Evolutionary conservation across 371 early-diverging fungal species (phyloP), one percentile per base, ranked within the genome.

Genomic region (Syncephalastrum sp.): DNA sequence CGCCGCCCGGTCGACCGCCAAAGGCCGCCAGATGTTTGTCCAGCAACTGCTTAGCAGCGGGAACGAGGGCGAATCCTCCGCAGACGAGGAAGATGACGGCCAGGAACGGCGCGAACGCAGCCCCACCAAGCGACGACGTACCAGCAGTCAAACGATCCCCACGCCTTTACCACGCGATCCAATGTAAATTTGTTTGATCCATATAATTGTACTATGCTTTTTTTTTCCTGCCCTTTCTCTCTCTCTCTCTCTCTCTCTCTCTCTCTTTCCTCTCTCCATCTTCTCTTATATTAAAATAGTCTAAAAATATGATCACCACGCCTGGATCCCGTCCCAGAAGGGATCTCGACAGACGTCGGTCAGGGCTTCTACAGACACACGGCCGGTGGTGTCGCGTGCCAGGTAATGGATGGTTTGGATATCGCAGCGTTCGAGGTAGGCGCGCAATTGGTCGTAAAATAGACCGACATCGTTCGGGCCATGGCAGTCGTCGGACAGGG

Each of bases 401-500:
- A 79, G 59, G 53, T 81, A 82, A 56, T 78, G 71, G 24, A 90
- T 56, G 0, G 65, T 64, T 13, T 70, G 23, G 6, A 91, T 75
- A 7, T 72, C 74, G 25, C 64, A 68, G 44, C 79, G 74, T 29
- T 52, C 42, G 19, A 91, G 62, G 69, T 88, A 89, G 19, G 60
- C 63, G 17, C 60, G 64, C 16, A 90, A 62, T 51, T 69, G 72
- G 50, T 81, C 74, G 65, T 96, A 97, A 68, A 87, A 68, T 79
- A 93, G 70, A 16, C 91, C 95, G 25, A 97, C 91, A 54, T 92
- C 93, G 15, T 82, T 57, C 4, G 94, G 93, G 4, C 94, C 94
- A 65, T 97, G 98, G 48, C 88, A 86, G 69, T 97, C 97, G 65
- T 97, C 98, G 4, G 92, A 89, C 14, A 97, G 64, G 1, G 95